A percentile compares a stretch with the other conserved stretches of the same genome.
phyloP scores from a whole-genome alignment of 257 asterid species.

The Schizonepeta tenuifolia region DNA sequence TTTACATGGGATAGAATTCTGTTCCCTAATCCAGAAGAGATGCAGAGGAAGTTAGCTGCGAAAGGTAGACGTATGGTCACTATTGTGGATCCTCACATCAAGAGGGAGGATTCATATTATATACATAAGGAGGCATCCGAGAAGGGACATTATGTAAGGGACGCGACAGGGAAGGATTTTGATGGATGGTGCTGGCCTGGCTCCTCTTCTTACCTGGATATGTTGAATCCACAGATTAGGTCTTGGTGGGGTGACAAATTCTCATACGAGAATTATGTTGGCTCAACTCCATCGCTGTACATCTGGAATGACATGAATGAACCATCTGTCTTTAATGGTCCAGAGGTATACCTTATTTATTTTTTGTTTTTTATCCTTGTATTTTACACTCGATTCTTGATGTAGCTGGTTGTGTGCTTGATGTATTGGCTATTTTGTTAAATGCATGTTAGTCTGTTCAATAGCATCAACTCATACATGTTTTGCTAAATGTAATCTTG shows the following conservation, averaged over 20 bases:
- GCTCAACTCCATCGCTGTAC: slow-evolving; percentile 85
- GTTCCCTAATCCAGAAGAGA: slow-evolving; percentile 90
- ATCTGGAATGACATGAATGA: slow-evolving; percentile 99
- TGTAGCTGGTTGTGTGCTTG: slow-evolving; percentile 14
- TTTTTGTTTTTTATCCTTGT: slow-evolving; percentile 1
- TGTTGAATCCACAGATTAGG: slow-evolving; percentile 89
- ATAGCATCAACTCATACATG: slow-evolving; percentile 3
- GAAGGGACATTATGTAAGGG: slow-evolving; percentile 88
- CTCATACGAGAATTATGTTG: slow-evolving; percentile 68
- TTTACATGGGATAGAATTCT: slow-evolving; percentile 89
- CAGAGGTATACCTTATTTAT: slow-evolving; percentile 66
- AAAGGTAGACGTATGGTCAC: slow-evolving; percentile 98
- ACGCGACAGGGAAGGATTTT: slow-evolving; percentile 80
- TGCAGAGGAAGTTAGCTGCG: slow-evolving; percentile 91
- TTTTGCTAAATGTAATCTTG: slow-evolving; percentile 11
- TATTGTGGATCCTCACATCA: slow-evolving; percentile 97
- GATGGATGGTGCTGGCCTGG: slow-evolving; percentile 99
- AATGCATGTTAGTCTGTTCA: neutral
- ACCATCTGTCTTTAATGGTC: slow-evolving; percentile 98
- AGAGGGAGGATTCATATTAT: slow-evolving; percentile 81
- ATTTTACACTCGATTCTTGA: slow-evolving; percentile 1
- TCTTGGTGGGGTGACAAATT: slow-evolving; percentile 95
- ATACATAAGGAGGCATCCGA: slow-evolving; percentile 91
- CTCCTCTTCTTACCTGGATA: slow-evolving; percentile 85
- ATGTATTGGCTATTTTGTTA: slow-evolving; percentile 7